Percentiles rank a stretch among this genome's conserved stretches.
These are phyloP conservation scores for Exophiala alcalophila DNA, from an alignment of 2,329 filamentous ascomycete species.

Conservation along the genomic window DNA sequence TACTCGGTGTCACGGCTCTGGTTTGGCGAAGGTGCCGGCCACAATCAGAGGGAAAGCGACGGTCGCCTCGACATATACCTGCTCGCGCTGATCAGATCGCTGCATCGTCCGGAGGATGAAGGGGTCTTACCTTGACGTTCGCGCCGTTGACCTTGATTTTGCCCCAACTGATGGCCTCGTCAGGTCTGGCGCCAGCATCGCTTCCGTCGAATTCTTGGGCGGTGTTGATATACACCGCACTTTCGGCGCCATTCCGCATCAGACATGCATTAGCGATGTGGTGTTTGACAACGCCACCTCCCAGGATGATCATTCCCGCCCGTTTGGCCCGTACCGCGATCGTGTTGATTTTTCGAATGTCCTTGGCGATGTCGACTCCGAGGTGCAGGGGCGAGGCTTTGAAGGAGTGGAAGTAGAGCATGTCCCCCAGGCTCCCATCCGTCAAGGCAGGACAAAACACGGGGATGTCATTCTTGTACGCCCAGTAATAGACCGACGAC, in stretches of 20 bases:
- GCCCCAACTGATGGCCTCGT: slow-evolving; percentile 97
- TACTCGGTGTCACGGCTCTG: slow-evolving; percentile 7
- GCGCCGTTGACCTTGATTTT: slow-evolving; percentile 70
- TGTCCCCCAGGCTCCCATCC: slow-evolving; percentile 91
- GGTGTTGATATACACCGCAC: slow-evolving; percentile 96
- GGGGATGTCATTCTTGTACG: slow-evolving; percentile 92
- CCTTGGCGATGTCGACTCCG: slow-evolving; percentile 85
- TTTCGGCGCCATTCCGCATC: slow-evolving; percentile 97
- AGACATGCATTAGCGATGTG: slow-evolving; percentile 97
- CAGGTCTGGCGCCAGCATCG: slow-evolving; percentile 88
- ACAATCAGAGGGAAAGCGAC: slow-evolving; percentile 63
- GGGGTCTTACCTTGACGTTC: slow-evolving; percentile 82
- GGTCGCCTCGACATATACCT: slow-evolving; percentile 65
- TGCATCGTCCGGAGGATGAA: too few relatives aligned
- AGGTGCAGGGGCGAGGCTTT: slow-evolving; percentile 78
- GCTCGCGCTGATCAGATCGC: too few relatives aligned
- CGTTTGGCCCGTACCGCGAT: slow-evolving; percentile 82
- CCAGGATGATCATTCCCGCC: slow-evolving; percentile 91
- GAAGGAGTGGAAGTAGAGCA: slow-evolving; percentile 98
- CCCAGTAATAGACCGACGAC: slow-evolving; percentile 93
- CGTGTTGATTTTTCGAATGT: slow-evolving; percentile 90
- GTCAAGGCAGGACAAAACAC: slow-evolving; percentile 96
- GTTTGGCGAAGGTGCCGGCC: slow-evolving; percentile 21
- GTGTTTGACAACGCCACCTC: slow-evolving; percentile 94
- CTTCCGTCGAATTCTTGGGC: slow-evolving; percentile 97